phyloP scores from a whole-genome alignment of 2,329 filamentous ascomycete species.

The Fusarium zealandicum region DNA sequence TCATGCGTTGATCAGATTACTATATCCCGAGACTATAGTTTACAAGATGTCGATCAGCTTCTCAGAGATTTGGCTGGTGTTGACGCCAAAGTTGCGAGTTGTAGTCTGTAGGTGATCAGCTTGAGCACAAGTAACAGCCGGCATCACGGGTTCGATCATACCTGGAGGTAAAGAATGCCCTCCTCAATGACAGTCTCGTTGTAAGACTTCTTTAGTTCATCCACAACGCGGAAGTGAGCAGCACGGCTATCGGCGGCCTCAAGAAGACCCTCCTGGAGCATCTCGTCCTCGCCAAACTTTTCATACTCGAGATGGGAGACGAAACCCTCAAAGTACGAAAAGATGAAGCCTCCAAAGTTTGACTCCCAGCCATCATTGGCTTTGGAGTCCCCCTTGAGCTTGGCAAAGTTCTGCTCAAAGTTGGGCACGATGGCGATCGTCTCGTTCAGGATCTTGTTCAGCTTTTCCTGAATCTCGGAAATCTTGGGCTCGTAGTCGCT shows the following conservation, averaged over 20 bases:
- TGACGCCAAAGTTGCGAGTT: slow-evolving; percentile 48
- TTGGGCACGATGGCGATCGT: slow-evolving; percentile 56
- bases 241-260: slow-evolving; percentile 54
- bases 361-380: slow-evolving; percentile 51
- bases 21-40: neutral
- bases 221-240: slow-evolving; percentile 56
- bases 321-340: slow-evolving; percentile 56
- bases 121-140: neutral
- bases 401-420: slow-evolving; percentile 54
- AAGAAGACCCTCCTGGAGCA: slow-evolving; percentile 57
- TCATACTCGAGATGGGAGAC: slow-evolving; percentile 50
- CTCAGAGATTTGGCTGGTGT: slow-evolving; percentile 45
- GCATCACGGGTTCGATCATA: slow-evolving; percentile 32
- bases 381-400: slow-evolving; percentile 46
- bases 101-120: slow-evolving; percentile 42
- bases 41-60: slow-evolving; percentile 49
- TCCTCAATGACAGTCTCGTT: slow-evolving; percentile 57
- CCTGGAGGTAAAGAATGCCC: slow-evolving; percentile 59
- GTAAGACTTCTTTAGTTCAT: slow-evolving; percentile 51
- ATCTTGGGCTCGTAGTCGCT: slow-evolving; percentile 53
- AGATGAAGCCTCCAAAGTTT: slow-evolving; percentile 51
- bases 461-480: slow-evolving; percentile 46
- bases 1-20: neutral
- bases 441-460: slow-evolving; percentile 50
- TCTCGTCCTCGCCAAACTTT: slow-evolving; percentile 57